phyloP scores from a whole-genome alignment of 371 early-diverging fungal genomes.

The Rhizomucor miehei region DNA sequence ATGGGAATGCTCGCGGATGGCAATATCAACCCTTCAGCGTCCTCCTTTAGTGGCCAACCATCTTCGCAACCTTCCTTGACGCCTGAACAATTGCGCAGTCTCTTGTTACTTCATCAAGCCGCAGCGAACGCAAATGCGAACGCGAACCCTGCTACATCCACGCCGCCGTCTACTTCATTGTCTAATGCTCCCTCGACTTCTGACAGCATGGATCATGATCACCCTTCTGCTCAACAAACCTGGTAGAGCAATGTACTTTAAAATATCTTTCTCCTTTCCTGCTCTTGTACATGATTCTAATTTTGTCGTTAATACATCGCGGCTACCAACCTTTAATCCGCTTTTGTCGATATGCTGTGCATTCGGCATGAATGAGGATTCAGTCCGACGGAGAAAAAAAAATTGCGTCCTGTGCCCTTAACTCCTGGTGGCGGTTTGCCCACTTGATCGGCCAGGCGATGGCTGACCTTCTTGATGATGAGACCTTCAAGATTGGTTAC shows the following conservation, averaged over 20 bases:
- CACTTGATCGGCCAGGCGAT: too few species aligned
- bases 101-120: constrained; percentile 19
- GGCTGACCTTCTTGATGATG: too few species aligned
- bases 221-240: constrained; percentile 7
- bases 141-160: not conserved
- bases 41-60: constrained; percentile 2
- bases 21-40: constrained; percentile 3
- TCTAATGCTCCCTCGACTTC: constrained; percentile 1
- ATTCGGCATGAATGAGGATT: too few species aligned
- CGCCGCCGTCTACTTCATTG: not conserved
- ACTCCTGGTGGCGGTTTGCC: too few species aligned
- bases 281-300: too few species aligned
- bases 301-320: too few species aligned
- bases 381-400: too few species aligned
- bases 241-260: constrained; percentile 4
- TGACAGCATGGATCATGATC: constrained; percentile 13
- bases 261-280: too few species aligned
- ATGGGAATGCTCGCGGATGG: constrained; percentile 19
- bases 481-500: too few species aligned
- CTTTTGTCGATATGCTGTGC: too few species aligned
- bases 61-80: constrained; percentile 14
- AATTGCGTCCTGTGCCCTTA: too few species aligned
- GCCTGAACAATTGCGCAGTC: constrained; percentile 21
- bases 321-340: too few species aligned
- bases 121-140: constrained; percentile 4